Evolutionary conservation across 257 asterid species (phyloP), one percentile per base, ranked within the genome.

Genomic region (Ajuga chamaepitys): DNA sequence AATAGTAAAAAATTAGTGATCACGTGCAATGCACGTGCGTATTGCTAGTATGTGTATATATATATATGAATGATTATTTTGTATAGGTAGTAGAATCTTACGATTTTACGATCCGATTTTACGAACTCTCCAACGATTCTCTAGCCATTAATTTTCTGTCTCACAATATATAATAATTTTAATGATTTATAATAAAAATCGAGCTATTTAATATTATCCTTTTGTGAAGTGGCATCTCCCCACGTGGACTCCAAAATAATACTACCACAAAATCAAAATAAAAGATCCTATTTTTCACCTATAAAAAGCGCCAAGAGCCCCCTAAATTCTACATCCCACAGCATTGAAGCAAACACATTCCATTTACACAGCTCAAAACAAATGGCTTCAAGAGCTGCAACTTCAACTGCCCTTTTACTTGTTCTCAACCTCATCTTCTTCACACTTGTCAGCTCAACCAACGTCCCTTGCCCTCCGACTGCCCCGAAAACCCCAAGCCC

Each of bases 391-490:
- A 60, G 57, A 66, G 32, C 51, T 26, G 56, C 65, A n/a, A 12
- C 75, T 13, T 7, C 71, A 56, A 32, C 37, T 34, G 62, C 67
- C 65, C 64, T 75, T 32, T 44, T 75, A 55, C 51, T 75, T 42
- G 61, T 75, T 14, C 13, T 75, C 16, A 75, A 70, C 65, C 20
- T 70, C 18, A 28, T 70, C 61, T 64, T 75, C 80, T 75, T 64
- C 76, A 70, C 80, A 41, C 10, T 75, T 53, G 68, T 74, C 26
- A 28, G 16, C 66, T 69, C 79, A 4, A 60, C 32, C 53, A 0
- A 8, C 9, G 45, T 13, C 24, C 60, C 72, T 0, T 66, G 73
- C 47, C 77, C 77, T 4, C 45, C 57, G 1, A 48, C 12, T 40
- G 1, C 40, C 6, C 60, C 58, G 3, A 38, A 61, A 61, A 38